These are phyloP conservation scores for Claviceps humidiphila DNA, from an alignment of 2,329 filamentous ascomycete genomes.

Conservation along the genomic window DNA sequence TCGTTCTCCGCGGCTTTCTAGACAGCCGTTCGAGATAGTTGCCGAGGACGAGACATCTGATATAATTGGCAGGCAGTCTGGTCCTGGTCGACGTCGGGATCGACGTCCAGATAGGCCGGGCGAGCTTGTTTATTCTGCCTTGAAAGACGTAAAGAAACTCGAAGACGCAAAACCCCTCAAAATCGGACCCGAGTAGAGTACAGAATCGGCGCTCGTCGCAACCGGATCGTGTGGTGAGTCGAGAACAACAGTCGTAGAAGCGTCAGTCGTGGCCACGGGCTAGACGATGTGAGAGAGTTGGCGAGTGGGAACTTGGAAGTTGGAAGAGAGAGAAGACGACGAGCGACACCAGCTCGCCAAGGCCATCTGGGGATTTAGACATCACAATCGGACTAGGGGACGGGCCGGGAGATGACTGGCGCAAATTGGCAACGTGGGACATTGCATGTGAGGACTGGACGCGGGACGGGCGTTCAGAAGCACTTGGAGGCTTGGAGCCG, in stretches of 20 bases:
- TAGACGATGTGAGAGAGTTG: neutral
- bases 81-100: neutral
- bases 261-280: neutral
- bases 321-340: neutral
- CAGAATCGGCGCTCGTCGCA: neutral
- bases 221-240: neutral
- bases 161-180: neutral
- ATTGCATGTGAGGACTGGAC: no score
- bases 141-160: neutral
- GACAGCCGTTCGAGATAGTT: neutral
- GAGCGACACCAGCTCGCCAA: neutral
- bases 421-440: no score
- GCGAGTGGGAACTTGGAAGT: neutral
- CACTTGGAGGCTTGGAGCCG: no score
- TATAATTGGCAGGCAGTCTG: neutral
- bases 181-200: neutral
- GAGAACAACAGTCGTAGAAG: neutral
- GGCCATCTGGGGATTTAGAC: neutral
- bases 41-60: neutral
- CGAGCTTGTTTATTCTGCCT: neutral
- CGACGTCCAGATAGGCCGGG: neutral
- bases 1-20: conserved; percentile 1
- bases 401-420: no score
- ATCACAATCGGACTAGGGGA: neutral
- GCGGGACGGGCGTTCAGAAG: no score